These are phyloP conservation scores for Mortierella claussenii DNA, from an alignment of 192 early-diverging fungal species.

Conservation along the genomic window DNA sequence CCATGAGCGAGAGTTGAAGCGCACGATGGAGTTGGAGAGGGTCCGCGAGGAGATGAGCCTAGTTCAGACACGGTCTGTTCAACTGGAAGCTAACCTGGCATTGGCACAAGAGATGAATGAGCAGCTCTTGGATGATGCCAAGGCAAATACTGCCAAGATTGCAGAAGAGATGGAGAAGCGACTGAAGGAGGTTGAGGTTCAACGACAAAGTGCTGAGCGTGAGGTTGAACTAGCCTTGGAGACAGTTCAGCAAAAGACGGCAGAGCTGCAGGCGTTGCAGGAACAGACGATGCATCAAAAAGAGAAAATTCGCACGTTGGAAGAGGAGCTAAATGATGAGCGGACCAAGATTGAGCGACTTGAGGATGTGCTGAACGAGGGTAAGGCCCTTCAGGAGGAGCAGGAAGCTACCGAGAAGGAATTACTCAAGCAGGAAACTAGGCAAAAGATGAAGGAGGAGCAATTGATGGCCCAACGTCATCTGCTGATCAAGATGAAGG, in stretches of 20 bases:
- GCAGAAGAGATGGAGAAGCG: conserved; percentile 45
- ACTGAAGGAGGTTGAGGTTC: conserved; percentile 37
- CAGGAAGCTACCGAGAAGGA: conserved; percentile 25
- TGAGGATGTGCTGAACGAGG: conserved; percentile 16
- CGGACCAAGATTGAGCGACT: conserved; percentile 25
- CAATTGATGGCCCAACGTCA: conserved; percentile 33
- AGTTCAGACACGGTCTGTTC: conserved; percentile 9
- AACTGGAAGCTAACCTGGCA: conserved; percentile 30
- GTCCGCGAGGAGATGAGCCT: conserved; percentile 21
- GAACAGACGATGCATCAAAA: conserved; percentile 19
- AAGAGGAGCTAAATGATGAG: conserved; percentile 33
- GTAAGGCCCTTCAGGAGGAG: conserved; percentile 26
- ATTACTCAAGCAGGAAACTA: conserved; percentile 15
- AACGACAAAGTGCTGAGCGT: conserved; percentile 30
- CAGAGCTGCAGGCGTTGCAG: conserved; percentile 21
- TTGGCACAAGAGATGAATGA: conserved; percentile 47
- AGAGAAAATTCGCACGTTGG: conserved; percentile 18
- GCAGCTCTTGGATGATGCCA: conserved; percentile 31
- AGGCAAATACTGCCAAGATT: conserved; percentile 37
- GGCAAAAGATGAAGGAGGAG: conserved; percentile 39
- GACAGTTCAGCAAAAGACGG: conserved; percentile 36
- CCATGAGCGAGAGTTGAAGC: conserved; percentile 43
- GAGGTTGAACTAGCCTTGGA: conserved; percentile 38
- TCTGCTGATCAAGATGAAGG: conserved; percentile 40
- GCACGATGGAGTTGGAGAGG: conserved; percentile 42